Evolutionary conservation across 1,284 basidiomycete species (phyloP), one percentile per base, ranked within the genome.

Genomic region (Pseudozyma flocculosa): DNA sequence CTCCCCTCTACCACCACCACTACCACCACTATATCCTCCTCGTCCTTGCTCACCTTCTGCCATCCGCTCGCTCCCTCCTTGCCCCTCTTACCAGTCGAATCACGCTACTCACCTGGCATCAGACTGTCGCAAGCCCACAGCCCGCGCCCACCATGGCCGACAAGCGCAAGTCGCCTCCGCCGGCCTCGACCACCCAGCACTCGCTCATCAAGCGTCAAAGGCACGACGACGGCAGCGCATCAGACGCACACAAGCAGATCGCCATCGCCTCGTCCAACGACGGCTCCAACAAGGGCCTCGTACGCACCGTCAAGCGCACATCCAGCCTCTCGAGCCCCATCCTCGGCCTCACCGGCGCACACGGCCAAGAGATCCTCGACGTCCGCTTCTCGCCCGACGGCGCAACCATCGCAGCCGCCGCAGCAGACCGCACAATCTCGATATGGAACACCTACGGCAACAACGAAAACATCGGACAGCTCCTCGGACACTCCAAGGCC

Each of bases 361-460:
- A 76, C 36, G 54, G 61, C 2, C 61, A 64, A 13, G 74, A 76
- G 44, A 53, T 76, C 17, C 60, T 76, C 21, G 74, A 76, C 36
- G 59, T 61, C 48, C 61, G 64, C 32, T 76, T 76, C 49, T 65
- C 69, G 4, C 71, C 66, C 18, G 72, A 74, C 29, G 74, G 74
- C 4, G 43, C 61, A 8, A 43, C 47, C 15, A 70, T 78, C 29
- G 75, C 73, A 2, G 75, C 74, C 17, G 67, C 65, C 17, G 64
- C 64, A 2, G 49, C 67, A 10, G 75, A 78, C 45, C 61, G 61
- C 23, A 70, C 68, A 21, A 68, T 78, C 23, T 77, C 75, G 7
- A 54, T 78, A 41, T 78, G 75, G 75, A 63, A 64, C 47, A 74
- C 75, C 23, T 72, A 63, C 36, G 70, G 73, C 19, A 61, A 59